These are phyloP conservation scores for Cynara cardunculus DNA, from an alignment of 129 eudicot species.

Conservation along the genomic window DNA sequence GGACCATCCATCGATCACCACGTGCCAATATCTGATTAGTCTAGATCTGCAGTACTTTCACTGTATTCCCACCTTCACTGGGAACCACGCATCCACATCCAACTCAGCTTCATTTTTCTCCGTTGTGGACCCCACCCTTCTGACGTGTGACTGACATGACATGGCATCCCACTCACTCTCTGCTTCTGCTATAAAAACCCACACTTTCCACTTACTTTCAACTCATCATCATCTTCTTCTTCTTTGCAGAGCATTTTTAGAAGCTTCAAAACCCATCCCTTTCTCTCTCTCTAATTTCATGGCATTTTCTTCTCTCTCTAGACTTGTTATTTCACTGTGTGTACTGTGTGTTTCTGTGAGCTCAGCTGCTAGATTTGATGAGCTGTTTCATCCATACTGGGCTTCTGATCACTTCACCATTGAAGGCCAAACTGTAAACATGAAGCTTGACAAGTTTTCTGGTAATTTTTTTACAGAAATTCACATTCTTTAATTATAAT, in stretches of 20 bases:
- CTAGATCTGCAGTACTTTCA: background rate
- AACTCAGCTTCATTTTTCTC: background rate
- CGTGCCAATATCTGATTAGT: background rate
- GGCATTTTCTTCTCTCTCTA: background rate
- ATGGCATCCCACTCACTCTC: background rate
- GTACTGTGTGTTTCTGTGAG: background rate
- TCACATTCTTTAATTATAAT: too few relatives aligned
- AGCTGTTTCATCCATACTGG: constrained; percentile 81
- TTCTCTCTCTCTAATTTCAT: background rate
- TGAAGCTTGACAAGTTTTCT: constrained; percentile 85
- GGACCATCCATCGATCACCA: background rate
- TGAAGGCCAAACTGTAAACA: constrained; percentile 69
- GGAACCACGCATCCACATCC: background rate
- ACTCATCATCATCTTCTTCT: background rate
- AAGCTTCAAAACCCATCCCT: background rate
- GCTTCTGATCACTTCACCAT: constrained; percentile 68
- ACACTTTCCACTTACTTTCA: background rate
- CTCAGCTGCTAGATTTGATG: constrained; percentile 57
- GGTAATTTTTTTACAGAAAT: constrained; percentile 29
- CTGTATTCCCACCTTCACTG: background rate
- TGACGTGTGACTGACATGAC: background rate
- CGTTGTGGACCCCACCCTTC: background rate
- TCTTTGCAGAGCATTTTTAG: background rate
- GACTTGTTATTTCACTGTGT: constrained; percentile 1
- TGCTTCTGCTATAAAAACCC: background rate